A percentile compares a stretch with the other conserved stretches of the same genome.
These are phyloP conservation scores for Geotrichum ghanense DNA, from an alignment of 805 yeast genomes.

Conservation along the genomic window DNA sequence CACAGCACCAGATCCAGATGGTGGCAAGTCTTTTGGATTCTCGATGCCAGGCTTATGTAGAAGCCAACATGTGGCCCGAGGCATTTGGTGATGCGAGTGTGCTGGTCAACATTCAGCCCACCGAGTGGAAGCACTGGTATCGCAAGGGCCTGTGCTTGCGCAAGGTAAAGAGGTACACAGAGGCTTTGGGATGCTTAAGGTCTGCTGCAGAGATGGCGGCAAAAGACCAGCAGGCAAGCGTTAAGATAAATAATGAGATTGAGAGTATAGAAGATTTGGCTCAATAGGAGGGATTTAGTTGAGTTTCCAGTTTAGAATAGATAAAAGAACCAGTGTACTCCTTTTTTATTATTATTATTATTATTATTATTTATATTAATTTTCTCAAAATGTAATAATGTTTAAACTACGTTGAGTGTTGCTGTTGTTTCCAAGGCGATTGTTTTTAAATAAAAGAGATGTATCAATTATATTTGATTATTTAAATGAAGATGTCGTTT, in stretches of 20 bases:
- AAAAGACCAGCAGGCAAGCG: neutral
- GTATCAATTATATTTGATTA: too few relatives aligned
- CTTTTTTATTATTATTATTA: too few relatives aligned
- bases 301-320: too few relatives aligned
- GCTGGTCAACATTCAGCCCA: slow-evolving; percentile 23
- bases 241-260: neutral
- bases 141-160: slow-evolving; percentile 25
- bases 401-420: too few relatives aligned
- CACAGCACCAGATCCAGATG: slow-evolving; percentile 25
- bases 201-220: neutral
- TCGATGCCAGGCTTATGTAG: slow-evolving; percentile 30
- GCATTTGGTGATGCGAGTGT: slow-evolving; percentile 29
- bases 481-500: too few relatives aligned
- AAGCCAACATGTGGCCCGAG: slow-evolving; percentile 25
- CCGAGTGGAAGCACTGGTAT: slow-evolving; percentile 23
- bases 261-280: neutral
- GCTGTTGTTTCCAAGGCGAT: too few relatives aligned
- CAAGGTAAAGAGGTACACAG: slow-evolving; percentile 14
- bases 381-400: too few relatives aligned
- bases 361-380: too few relatives aligned
- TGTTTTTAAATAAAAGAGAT: too few relatives aligned
- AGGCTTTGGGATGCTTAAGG: slow-evolving; percentile 9
- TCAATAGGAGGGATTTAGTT: too few relatives aligned
- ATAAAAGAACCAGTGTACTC: too few relatives aligned
- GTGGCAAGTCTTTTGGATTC: slow-evolving; percentile 22